Evolutionary conservation across 371 early-diverging fungal genomes (phyloP).

Genomic region (Mortierella sp.): DNA sequence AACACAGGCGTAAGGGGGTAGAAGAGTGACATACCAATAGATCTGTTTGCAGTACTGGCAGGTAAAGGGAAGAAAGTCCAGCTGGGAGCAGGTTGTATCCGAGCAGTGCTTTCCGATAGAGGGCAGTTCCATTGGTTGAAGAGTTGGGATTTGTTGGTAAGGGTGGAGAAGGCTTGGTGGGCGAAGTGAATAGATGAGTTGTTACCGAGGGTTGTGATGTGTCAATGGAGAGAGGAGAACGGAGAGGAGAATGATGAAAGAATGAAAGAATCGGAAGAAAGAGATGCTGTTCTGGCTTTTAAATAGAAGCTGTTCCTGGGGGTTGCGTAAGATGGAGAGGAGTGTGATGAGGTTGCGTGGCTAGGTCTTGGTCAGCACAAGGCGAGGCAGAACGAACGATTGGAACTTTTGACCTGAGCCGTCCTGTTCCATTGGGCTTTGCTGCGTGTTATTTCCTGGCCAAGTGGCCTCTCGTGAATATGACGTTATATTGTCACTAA

Average conservation of each 20-base stretch:
- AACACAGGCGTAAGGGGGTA: neutral
- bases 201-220: too few species aligned
- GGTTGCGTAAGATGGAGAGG: too few species aligned
- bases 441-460: neutral
- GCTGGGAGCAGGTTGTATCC: constrained; percentile 60
- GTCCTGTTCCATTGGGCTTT: neutral
- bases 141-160: neutral
- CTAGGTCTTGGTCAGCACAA: neutral
- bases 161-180: neutral
- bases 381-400: neutral
- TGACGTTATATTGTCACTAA: neutral
- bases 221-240: too few species aligned
- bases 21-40: constrained; percentile 62
- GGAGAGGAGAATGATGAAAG: too few species aligned
- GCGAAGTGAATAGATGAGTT: neutral
- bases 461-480: neutral
- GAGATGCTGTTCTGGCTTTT: too few species aligned
- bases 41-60: constrained; percentile 69
- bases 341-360: too few species aligned
- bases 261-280: too few species aligned
- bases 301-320: too few species aligned
- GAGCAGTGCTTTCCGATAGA: constrained; percentile 71
- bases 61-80: constrained; percentile 72
- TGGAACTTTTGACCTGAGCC: too few species aligned
- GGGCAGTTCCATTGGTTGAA: constrained; percentile 62